Evolutionary conservation across 805 yeast genomes (phyloP).

Genomic region (Lipomyces chichibuensis): DNA sequence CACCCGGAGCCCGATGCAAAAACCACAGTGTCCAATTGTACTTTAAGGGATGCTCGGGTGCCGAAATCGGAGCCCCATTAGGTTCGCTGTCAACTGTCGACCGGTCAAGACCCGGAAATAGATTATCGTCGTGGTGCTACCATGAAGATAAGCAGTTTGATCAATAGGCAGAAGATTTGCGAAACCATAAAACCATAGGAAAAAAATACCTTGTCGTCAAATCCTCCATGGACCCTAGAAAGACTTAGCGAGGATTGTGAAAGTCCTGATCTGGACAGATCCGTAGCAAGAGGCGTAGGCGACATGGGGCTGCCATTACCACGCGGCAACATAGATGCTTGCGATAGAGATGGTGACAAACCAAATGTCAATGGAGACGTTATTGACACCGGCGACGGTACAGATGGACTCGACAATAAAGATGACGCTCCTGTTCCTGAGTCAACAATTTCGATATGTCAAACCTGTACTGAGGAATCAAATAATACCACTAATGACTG

Average conservation of each 20-base stretch:
- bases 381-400: conserved; percentile 5
- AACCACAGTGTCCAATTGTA: conserved; percentile 97
- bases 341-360: conserved; percentile 3
- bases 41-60: conserved; percentile 71
- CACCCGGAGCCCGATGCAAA: conserved; percentile 80
- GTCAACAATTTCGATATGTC: not conserved
- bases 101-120: conserved; percentile 8
- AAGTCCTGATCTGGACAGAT: conserved; percentile 3
- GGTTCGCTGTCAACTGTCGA: not conserved
- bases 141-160: not conserved
- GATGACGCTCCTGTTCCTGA: conserved; percentile 17
- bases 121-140: conserved; percentile 16
- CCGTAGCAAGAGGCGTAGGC: conserved; percentile 9
- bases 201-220: conserved; percentile 14
- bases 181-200: not conserved
- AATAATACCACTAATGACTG: not conserved
- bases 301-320: not conserved
- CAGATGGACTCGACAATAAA: conserved; percentile 7
- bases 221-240: conserved; percentile 5
- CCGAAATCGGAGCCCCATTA: not conserved
- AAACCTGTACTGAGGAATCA: not conserved
- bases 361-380: conserved; percentile 12
- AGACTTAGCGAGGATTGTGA: conserved; percentile 11
- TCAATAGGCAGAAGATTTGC: not conserved
- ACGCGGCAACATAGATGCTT: conserved; percentile 12